Evolutionary conservation across 371 early-diverging fungal genomes (phyloP).

Genomic region (Rhizopus delemar): DNA sequence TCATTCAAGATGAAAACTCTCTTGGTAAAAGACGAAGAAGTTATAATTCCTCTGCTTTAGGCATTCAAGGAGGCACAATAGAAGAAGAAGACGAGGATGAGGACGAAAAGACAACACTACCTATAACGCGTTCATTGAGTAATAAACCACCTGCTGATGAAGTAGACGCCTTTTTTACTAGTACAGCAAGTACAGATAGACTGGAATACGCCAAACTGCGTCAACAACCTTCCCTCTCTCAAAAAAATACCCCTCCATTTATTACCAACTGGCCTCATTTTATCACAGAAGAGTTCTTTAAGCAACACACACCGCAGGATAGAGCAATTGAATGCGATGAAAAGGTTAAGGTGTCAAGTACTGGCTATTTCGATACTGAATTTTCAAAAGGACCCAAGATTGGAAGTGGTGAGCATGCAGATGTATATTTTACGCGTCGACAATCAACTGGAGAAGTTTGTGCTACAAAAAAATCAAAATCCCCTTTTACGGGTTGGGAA

Average conservation of each 20-base stretch:
- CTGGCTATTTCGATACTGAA: slow-evolving; percentile 35
- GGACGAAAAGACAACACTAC: slow-evolving; percentile 25
- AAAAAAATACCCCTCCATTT: slow-evolving; percentile 8
- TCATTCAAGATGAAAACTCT: slow-evolving; percentile 5
- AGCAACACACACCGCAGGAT: slow-evolving; percentile 17
- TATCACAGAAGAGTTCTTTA: slow-evolving; percentile 37
- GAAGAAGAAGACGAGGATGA: slow-evolving; percentile 22
- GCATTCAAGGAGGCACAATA: background rate
- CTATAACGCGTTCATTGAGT: slow-evolving; percentile 7
- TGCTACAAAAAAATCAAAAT: slow-evolving; percentile 79
- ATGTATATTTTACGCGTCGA: slow-evolving; percentile 71
- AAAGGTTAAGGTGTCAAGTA: slow-evolving; percentile 2
- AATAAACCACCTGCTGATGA: slow-evolving; percentile 21
- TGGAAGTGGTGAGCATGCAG: slow-evolving; percentile 81
- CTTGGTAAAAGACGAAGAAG: slow-evolving; percentile 4
- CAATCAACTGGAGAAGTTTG: slow-evolving; percentile 58
- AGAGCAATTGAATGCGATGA: slow-evolving; percentile 14
- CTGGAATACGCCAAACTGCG: slow-evolving; percentile 23
- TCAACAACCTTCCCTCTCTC: slow-evolving; percentile 5
- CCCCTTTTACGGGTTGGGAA: slow-evolving; percentile 67
- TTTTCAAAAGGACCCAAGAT: slow-evolving; percentile 36
- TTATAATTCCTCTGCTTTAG: slow-evolving; percentile 8
- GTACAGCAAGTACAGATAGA: slow-evolving; percentile 13
- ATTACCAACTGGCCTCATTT: slow-evolving; percentile 37
- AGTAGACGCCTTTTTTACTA: slow-evolving; percentile 34